A percentile compares a stretch with the other conserved stretches of the same genome.
These are phyloP conservation scores for Isoetes taiwanensis DNA, from an alignment of 75 land plant species.

Conservation along the genomic window DNA sequence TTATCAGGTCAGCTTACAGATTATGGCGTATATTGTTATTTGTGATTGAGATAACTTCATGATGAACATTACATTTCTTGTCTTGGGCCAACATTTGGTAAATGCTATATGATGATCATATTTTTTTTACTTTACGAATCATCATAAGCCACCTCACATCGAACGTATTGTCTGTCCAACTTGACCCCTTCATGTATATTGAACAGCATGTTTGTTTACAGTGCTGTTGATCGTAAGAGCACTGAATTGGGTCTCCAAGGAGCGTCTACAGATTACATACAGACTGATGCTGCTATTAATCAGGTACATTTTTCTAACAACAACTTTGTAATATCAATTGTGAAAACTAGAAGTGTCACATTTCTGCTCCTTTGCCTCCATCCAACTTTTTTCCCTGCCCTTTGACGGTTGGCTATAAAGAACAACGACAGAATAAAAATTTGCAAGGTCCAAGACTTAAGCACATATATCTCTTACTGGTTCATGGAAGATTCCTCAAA, in stretches of 20 bases:
- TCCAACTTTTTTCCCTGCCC: no score
- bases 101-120: background rate
- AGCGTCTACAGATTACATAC: conserved; percentile 50
- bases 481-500: no score
- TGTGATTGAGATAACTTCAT: background rate
- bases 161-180: background rate
- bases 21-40: background rate
- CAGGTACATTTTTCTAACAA: conserved; percentile 18
- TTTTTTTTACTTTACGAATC: background rate
- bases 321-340: background rate
- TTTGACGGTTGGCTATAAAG: no score
- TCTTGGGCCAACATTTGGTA: background rate
- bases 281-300: conserved; percentile 88
- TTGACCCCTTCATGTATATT: background rate
- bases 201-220: conserved; percentile 8
- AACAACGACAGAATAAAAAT: no score
- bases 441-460: no score
- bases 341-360: background rate
- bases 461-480: no score
- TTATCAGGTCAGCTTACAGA: conserved; percentile 46
- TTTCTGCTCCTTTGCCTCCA: no score
- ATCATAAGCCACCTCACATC: background rate
- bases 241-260: conserved; percentile 86
- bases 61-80: background rate
- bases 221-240: conserved; percentile 91